Percentiles rank a stretch among this genome's conserved stretches.
phyloP scores from a whole-genome alignment of 768 basidiomycete species.

The Lactarius deliciosus region DNA sequence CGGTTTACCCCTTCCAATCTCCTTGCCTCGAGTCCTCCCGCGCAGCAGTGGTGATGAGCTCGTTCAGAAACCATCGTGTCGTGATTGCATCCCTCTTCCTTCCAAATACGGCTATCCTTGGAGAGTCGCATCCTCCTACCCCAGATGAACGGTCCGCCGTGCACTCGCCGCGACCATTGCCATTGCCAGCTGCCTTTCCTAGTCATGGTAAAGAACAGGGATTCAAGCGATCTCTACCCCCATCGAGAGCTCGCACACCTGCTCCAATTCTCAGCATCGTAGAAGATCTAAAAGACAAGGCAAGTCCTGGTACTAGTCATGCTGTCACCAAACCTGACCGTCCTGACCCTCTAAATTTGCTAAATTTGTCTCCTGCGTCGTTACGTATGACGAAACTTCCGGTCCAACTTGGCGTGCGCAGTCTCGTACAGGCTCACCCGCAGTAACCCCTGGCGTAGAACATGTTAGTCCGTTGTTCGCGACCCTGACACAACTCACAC shows the following conservation, averaged over 20 bases:
- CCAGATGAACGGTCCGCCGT: conserved; percentile 39
- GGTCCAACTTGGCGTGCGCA: conserved; percentile 22
- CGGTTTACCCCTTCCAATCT: conserved; percentile 1
- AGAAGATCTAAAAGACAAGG: conserved; percentile 73
- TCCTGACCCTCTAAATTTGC: neutral
- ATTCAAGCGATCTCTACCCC: conserved; percentile 27
- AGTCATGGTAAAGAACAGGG: conserved; percentile 17
- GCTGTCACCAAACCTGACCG: neutral
- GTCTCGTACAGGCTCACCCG: conserved; percentile 46
- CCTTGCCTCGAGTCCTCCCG: conserved; percentile 8
- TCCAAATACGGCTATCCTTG: conserved; percentile 67
- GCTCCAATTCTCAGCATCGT: conserved; percentile 68
- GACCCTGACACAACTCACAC: conserved; percentile 30
- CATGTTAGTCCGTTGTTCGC: conserved; percentile 57
- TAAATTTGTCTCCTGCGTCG: neutral
- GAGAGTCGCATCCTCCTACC: conserved; percentile 54
- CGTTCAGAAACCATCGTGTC: conserved; percentile 69
- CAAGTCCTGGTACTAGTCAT: conserved; percentile 31
- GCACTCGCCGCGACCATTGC: conserved; percentile 22
- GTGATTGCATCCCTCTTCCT: conserved; percentile 85
- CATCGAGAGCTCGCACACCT: conserved; percentile 32
- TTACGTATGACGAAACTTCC: conserved; percentile 2
- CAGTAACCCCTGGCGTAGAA: conserved; percentile 45
- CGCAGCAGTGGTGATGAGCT: conserved; percentile 49
- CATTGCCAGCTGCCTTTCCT: conserved; percentile 28